phyloP scores from a whole-genome alignment of 345 rosid genomes.

The Anacardium occidentale region DNA sequence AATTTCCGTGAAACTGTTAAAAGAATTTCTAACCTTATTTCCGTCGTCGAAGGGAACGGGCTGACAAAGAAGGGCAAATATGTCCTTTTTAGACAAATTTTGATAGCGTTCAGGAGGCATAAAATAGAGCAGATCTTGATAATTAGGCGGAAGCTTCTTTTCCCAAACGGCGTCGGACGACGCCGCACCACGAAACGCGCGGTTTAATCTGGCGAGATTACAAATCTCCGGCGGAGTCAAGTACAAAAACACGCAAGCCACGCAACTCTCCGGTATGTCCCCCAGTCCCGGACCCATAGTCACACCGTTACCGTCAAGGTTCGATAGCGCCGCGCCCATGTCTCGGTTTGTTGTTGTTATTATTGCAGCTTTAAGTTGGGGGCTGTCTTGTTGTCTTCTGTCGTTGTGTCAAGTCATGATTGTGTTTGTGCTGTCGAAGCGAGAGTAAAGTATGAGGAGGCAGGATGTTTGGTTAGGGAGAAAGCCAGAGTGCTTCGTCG shows the following conservation, averaged over 20 bases:
- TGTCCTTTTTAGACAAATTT: constrained; percentile 66
- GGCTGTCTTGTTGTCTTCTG: too few relatives aligned
- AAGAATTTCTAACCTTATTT: constrained; percentile 46
- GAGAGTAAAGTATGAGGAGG: neutral
- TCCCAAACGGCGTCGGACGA: constrained; percentile 95
- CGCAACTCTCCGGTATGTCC: constrained; percentile 93
- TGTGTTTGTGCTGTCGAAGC: neutral
- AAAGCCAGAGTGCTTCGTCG: neutral
- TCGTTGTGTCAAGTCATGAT: neutral
- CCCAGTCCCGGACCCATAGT: constrained; percentile 65
- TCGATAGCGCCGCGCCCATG: constrained; percentile 91
- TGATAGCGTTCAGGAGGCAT: constrained; percentile 70
- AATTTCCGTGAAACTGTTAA: neutral
- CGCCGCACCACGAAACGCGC: constrained; percentile 85
- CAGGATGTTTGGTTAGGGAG: neutral
- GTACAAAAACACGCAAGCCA: constrained; percentile 78
- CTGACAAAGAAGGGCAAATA: constrained; percentile 80
- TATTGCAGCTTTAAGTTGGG: neutral
- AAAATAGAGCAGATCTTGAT: constrained; percentile 78
- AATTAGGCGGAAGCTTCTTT: constrained; percentile 73
- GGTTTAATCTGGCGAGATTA: constrained; percentile 79
- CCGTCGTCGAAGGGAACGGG: constrained; percentile 73
- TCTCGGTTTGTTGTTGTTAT: neutral
- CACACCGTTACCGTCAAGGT: constrained; percentile 57
- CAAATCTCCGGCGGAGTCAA: constrained; percentile 97